Percentiles rank a stretch among this genome's conserved stretches.
These are phyloP conservation scores for Suillus subaureus DNA, from an alignment of 768 basidiomycete genomes.

Conservation along the genomic window DNA sequence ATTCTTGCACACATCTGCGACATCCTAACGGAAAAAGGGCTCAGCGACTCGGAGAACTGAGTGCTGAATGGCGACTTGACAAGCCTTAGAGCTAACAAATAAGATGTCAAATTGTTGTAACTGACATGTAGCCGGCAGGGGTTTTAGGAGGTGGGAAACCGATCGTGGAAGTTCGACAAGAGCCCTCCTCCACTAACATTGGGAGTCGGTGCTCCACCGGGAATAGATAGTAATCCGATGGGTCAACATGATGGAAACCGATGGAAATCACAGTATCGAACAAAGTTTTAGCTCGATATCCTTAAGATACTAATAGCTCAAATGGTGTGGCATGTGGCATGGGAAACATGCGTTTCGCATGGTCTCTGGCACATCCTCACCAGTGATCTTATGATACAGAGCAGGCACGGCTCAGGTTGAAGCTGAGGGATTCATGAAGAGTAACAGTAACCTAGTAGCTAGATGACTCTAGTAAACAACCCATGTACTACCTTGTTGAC, in stretches of 20 bases:
- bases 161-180: too few species aligned
- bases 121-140: too few species aligned
- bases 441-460: not conserved
- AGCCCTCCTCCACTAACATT: too few species aligned
- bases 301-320: not conserved
- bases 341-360: not conserved
- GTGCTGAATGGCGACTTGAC: too few species aligned
- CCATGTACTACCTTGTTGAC: not conserved
- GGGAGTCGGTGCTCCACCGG: too few species aligned
- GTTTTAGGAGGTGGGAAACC: too few species aligned
- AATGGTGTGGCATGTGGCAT: not conserved
- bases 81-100: too few species aligned
- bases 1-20: constrained; percentile 58
- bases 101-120: too few species aligned
- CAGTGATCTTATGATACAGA: not conserved
- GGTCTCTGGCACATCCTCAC: not conserved
- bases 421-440: not conserved
- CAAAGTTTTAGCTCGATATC: not conserved
- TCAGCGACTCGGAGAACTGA: too few species aligned
- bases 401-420: not conserved
- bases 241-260: too few species aligned
- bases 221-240: not conserved
- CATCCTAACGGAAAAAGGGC: constrained; percentile 16
- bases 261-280: not conserved
- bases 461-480: not conserved